Evolutionary conservation across 2,329 filamentous ascomycete genomes (phyloP), one percentile per base, ranked within the genome.

Genomic region (Xylaria sp.): DNA sequence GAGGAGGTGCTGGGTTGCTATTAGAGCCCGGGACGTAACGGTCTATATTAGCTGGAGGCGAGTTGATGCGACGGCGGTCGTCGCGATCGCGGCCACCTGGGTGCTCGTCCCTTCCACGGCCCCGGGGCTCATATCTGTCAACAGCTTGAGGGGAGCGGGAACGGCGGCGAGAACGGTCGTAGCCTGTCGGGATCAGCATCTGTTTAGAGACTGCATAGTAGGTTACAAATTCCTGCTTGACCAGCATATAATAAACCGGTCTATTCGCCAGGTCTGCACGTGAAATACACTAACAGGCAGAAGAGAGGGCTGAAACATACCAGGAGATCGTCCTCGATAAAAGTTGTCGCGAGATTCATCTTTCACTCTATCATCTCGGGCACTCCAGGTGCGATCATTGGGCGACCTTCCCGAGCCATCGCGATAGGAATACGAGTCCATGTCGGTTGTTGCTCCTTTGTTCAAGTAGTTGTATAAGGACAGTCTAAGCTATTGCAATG

Each of bases 11-110:
- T 7, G 56, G 56, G 28, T 55, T 73, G 60, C 73, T 77, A 56
- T 90, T 87, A 68, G 92, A 89, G 17, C 91, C 90, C 1, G 92
- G 92, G 19, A 95, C 89, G 73, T 95, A 95, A 70, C 92, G 88
- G 75, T 96, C 92, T 67, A 96, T 95, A 61, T 90, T 91, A 61
- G 89, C 85, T 31, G 89, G 80, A 64, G 89, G 80, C 9, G 88
- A 84, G 74, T 84, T 71, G 69, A 92, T 76, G 46, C 86, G 85
- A 61, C 89, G 87, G 57, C 82, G 79, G 69, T 89, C 87, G 61
- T 92, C 78, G 69, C 75, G 73, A 49, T 79, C 84, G 63, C 85
- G 79, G 53, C 77, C 70, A 43, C 75, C 74, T 51, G 82, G 82
- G 71, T 90, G 89, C 57, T 92, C 90, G 67, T 93, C 90, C 69